Evolutionary conservation across 306 rosid species (phyloP), one percentile per base, ranked within the genome.

Genomic region (Cucumis melo): DNA sequence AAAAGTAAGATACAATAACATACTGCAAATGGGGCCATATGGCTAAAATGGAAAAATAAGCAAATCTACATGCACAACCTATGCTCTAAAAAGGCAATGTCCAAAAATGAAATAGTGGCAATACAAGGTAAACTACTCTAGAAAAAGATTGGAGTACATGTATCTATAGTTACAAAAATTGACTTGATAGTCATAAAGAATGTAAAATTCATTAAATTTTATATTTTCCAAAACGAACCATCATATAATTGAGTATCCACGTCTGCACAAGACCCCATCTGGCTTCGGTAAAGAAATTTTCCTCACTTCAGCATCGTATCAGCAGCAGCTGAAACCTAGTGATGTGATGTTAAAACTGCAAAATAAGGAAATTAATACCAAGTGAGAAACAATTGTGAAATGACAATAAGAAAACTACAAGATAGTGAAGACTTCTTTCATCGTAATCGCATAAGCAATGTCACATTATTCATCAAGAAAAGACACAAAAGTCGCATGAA

Each of bases 301-400:
- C 66, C n/a, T 42, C 75, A 23, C 75, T 70, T 46, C 72, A 15
- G 53, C 66, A 56, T 11, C 64, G 50, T 41, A 75, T 21, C 68
- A 36, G 29, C 29, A 53, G 23, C 39, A 10, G 59, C 61, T 17
- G 60, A 62, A 77, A 46, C 78, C 75, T 65, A 78, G 34, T 53
- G 75, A 53, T 54, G 19, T 53, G 80, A 48, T 29, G 80, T 78
- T 51, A 78, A 73, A 42, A 78, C 80, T 78, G 75, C 59, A 50
- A 51, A 51, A 78, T n/a, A 39, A 34, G 76, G 34, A 67, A 53
- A 51, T 36, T 23, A 77, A 46, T 13, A 77, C 29, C 15, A 12
- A 74, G 66, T 57, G 42, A 56, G 68, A 59, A 46, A 58, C 19
- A 41, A 41, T 10, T 29, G 21, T 24, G 21, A 20, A 38, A n/a